Conservation (phyloP, 768 basidiomycete genomes). For the Suillus decipiens region DNA sequence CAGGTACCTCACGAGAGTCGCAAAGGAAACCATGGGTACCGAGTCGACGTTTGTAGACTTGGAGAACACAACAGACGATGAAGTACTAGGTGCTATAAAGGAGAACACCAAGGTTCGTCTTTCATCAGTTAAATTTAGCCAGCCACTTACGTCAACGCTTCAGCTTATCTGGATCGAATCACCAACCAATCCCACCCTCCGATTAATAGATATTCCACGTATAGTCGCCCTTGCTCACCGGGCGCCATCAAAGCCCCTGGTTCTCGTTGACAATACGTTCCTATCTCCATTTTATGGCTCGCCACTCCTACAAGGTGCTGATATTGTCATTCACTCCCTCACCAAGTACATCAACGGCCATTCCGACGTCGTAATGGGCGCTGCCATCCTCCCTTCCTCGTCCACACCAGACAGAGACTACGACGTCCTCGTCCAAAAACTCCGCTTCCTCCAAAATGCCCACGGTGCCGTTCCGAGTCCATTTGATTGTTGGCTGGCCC, state of each 20-base stretch:
- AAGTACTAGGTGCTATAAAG: slow-evolving; percentile 63
- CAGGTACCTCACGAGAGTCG: slow-evolving; percentile 76
- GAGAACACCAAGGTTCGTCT: slow-evolving; percentile 77
- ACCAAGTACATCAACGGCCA: slow-evolving; percentile 96
- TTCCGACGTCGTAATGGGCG: slow-evolving; percentile 91
- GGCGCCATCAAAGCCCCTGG: slow-evolving; percentile 65
- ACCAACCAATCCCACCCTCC: slow-evolving; percentile 93
- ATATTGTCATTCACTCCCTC: slow-evolving; percentile 80
- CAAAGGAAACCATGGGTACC: slow-evolving; percentile 59
- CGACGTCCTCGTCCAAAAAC: slow-evolving; percentile 45
- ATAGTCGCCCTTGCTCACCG: slow-evolving; percentile 66
- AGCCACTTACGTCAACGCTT: slow-evolving; percentile 1
- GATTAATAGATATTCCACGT: slow-evolving; percentile 77
- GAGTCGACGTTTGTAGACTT: slow-evolving; percentile 82
- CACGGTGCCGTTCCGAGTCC: slow-evolving; percentile 83
- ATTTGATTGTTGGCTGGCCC: slow-evolving; percentile 88
- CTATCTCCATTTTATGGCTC: slow-evolving; percentile 90
- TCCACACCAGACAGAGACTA: slow-evolving; percentile 34
- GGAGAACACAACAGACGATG: slow-evolving; percentile 64
- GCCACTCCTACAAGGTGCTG: slow-evolving; percentile 82
- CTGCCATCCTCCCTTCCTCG: slow-evolving; percentile 62
- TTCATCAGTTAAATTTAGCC: background rate
- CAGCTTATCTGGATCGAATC: slow-evolving; percentile 95
- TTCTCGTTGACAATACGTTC: slow-evolving; percentile 95
- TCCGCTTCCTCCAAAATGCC: slow-evolving; percentile 91